phyloP scores from a whole-genome alignment of 2,329 filamentous ascomycete genomes.

The Colletotrichum caudatum region DNA sequence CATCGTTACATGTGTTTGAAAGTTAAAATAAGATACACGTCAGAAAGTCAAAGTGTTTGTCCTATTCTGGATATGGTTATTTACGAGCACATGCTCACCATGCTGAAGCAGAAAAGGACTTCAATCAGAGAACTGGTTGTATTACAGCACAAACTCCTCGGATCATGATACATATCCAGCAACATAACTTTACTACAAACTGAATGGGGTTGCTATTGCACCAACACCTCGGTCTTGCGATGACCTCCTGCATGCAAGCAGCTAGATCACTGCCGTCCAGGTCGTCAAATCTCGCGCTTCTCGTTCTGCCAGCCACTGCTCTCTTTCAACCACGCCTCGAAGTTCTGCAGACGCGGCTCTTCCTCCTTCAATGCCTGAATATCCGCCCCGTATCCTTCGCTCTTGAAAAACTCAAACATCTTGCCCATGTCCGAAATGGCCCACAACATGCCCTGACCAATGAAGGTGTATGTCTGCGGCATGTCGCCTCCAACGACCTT shows the following conservation, averaged over 20 bases:
- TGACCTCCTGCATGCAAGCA: background rate
- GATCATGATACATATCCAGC: background rate
- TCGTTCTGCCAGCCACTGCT: conserved; percentile 45
- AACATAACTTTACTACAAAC: background rate
- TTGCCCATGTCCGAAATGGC: conserved; percentile 38
- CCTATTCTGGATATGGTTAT: background rate
- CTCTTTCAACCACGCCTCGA: conserved; percentile 44
- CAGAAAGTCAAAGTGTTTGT: too few relatives aligned
- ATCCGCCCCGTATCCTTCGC: conserved; percentile 40
- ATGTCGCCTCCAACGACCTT: conserved; percentile 33
- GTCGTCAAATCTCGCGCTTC: conserved; percentile 3
- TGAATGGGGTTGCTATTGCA: background rate
- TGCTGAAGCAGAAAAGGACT: background rate
- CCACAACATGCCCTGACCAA: conserved; percentile 41
- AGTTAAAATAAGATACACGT: too few relatives aligned
- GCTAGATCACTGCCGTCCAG: background rate
- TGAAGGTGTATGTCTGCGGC: conserved; percentile 35
- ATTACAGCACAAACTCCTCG: background rate
- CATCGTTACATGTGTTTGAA: too few relatives aligned
- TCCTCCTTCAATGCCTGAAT: conserved; percentile 32
- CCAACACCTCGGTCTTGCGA: background rate
- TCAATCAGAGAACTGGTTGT: background rate
- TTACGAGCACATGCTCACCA: background rate
- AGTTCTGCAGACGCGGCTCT: conserved; percentile 42
- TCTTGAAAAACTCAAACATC: conserved; percentile 43